Conservation (phyloP, 2,329 filamentous ascomycete species). For the Sporothrix euskadiensis region DNA sequence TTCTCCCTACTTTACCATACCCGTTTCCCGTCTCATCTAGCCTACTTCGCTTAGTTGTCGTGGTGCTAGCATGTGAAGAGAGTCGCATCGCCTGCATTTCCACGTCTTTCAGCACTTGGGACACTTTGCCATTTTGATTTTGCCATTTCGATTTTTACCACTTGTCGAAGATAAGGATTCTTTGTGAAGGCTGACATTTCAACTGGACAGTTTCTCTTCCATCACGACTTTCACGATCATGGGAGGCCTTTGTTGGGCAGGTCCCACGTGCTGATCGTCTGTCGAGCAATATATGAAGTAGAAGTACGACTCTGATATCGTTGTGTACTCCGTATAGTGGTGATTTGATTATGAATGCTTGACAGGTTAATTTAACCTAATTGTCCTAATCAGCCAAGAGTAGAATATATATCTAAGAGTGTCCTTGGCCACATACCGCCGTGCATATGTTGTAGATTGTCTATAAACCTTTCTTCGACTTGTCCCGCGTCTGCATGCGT, state of each 20-base stretch:
- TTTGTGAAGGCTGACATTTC: no score
- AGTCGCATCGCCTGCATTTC: not conserved
- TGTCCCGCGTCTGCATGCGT: no score
- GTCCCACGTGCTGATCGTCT: not conserved
- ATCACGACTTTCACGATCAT: not conserved
- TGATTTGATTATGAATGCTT: not conserved
- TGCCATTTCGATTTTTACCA: not conserved
- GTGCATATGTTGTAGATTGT: not conserved
- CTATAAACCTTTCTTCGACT: not conserved
- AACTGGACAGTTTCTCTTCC: not conserved
- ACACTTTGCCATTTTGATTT: not conserved
- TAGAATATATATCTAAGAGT: not conserved
- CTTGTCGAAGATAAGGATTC: not conserved
- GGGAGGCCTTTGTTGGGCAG: not conserved
- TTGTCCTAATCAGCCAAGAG: not conserved
- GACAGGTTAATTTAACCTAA: not conserved
- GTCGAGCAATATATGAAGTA: not conserved
- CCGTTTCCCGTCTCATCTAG: not conserved
- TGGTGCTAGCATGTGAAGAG: not conserved
- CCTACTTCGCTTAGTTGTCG: not conserved
- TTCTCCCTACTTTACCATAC: not conserved
- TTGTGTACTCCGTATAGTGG: not conserved
- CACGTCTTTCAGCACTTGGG: no score
- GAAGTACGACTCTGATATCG: not conserved
- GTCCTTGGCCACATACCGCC: not conserved